Percentiles rank a stretch among this genome's conserved stretches.
Conservation (phyloP, 2,329 filamentous ascomycete genomes). For the Aspergillus sp. region DNA sequence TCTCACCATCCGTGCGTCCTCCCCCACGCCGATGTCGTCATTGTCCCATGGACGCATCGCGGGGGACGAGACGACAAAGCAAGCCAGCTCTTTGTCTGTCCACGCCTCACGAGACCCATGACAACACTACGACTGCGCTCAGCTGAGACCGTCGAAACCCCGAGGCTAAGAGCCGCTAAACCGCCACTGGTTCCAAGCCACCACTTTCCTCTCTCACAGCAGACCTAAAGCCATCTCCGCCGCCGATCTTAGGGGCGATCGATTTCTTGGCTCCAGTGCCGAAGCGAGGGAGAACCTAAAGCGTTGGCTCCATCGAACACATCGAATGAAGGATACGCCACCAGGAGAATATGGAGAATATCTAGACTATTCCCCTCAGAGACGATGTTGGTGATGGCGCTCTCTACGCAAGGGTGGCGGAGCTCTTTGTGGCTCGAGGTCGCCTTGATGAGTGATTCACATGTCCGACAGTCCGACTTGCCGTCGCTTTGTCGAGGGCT, state of each 20-base stretch:
- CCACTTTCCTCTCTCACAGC: neutral
- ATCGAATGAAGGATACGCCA: neutral
- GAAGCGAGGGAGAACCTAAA: neutral
- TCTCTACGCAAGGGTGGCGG: neutral
- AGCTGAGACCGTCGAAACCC: neutral
- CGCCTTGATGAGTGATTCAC: too few relatives aligned
- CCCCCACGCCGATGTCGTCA: neutral
- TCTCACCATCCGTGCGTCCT: too few relatives aligned
- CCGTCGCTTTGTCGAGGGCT: too few relatives aligned
- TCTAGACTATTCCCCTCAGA: neutral
- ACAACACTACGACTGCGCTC: neutral
- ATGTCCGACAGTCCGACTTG: too few relatives aligned
- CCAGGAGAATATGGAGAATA: neutral
- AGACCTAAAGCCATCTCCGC: neutral
- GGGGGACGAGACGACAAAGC: too few relatives aligned
- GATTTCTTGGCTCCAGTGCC: neutral
- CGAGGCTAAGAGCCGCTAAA: neutral
- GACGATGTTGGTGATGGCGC: too few relatives aligned
- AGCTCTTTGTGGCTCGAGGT: neutral
- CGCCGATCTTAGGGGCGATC: slow-evolving; percentile 1
- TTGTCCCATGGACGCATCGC: neutral
- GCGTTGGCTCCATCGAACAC: neutral
- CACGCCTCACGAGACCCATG: too few relatives aligned
- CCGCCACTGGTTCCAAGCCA: neutral
- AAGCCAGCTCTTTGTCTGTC: too few relatives aligned